Evolutionary conservation across 2,329 filamentous ascomycete genomes (phyloP).

Genomic region (Xylaria sp.): DNA sequence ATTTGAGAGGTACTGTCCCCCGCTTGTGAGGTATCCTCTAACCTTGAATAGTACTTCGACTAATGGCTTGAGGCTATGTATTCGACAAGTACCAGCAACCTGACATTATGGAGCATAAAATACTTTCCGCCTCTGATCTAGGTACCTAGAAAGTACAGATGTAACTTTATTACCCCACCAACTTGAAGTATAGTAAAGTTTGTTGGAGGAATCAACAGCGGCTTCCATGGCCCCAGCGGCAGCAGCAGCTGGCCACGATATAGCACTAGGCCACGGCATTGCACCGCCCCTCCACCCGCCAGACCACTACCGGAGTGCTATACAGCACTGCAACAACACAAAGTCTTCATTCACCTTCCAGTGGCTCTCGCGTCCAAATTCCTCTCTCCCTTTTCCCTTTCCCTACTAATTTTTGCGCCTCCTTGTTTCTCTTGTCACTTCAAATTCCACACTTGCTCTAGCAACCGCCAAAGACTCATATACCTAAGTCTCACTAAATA

Average conservation of each 20-base stretch:
- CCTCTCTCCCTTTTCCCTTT: slow-evolving; percentile 37
- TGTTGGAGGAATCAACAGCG: neutral
- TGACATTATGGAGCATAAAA: neutral
- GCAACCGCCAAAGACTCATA: slow-evolving; percentile 23
- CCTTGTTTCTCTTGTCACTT: slow-evolving; percentile 36
- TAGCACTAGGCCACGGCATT: slow-evolving; percentile 3
- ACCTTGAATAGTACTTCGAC: neutral
- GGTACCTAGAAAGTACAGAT: slow-evolving; percentile 1
- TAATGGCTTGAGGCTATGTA: neutral
- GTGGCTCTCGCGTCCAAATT: slow-evolving; percentile 30
- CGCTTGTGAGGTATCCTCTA: neutral
- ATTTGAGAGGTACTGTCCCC: slow-evolving; percentile 1
- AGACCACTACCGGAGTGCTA: slow-evolving; percentile 17
- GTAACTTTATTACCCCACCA: neutral
- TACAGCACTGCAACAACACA: slow-evolving; percentile 42
- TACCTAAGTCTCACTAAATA: slow-evolving; percentile 26
- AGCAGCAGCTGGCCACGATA: neutral
- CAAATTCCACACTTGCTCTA: slow-evolving; percentile 11
- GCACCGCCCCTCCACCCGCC: slow-evolving; percentile 24
- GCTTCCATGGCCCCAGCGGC: slow-evolving; percentile 5
- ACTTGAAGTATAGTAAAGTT: neutral
- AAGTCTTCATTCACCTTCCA: slow-evolving; percentile 36
- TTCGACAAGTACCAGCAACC: neutral
- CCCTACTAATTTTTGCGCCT: slow-evolving; percentile 42
- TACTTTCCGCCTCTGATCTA: neutral